Conservation (phyloP, 129 eudicot species). For the Deinandra increscens region DNA sequence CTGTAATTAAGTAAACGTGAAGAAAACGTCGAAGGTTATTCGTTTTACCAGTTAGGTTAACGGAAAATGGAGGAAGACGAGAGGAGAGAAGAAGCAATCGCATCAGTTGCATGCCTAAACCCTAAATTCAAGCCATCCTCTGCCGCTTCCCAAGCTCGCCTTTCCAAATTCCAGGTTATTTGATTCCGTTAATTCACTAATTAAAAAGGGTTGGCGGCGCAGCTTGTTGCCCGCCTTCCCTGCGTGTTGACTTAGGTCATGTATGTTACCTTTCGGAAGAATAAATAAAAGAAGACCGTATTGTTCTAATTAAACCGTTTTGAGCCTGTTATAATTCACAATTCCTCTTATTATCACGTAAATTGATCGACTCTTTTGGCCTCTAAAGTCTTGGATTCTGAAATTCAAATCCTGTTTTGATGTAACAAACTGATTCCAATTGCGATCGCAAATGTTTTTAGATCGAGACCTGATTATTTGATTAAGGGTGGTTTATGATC, state of each 20-base stretch:
- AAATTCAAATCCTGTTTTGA: background rate
- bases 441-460: background rate
- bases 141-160: constrained; percentile 39
- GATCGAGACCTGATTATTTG: too few relatives aligned
- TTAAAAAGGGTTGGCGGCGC: too few relatives aligned
- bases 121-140: constrained; percentile 42
- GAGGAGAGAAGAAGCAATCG: constrained; percentile 55
- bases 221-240: too few relatives aligned
- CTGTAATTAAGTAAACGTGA: background rate
- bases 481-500: too few relatives aligned
- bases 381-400: background rate
- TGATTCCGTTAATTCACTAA: background rate
- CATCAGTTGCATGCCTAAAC: constrained; percentile 36
- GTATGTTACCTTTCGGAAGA: too few relatives aligned
- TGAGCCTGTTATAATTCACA: background rate
- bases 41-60: constrained; percentile 8
- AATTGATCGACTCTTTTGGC: background rate
- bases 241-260: too few relatives aligned
- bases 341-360: background rate
- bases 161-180: constrained; percentile 53
- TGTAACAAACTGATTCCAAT: background rate
- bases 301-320: too few relatives aligned
- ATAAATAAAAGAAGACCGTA: too few relatives aligned
- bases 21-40: background rate
- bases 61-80: constrained; percentile 36